These are phyloP conservation scores for Coemansia sp. DNA, from an alignment of 192 early-diverging fungal genomes.

Conservation along the genomic window DNA sequence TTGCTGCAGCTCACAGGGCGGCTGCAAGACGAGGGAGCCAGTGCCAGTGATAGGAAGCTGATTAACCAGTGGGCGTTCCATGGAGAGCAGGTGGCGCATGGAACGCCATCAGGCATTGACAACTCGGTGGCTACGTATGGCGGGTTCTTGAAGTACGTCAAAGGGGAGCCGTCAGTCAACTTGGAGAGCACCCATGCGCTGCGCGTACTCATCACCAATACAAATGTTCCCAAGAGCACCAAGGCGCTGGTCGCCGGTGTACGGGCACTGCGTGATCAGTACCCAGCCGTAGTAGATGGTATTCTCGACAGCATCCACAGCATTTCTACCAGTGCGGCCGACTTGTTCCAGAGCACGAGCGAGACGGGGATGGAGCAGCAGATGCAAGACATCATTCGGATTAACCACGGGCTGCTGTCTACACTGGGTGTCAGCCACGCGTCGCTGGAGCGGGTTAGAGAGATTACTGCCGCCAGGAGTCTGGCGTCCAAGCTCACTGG, in stretches of 20 bases:
- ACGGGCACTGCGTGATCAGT: constrained; percentile 53
- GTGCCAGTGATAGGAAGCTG: constrained; percentile 37
- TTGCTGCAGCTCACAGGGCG: constrained; percentile 62
- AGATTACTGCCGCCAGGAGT: constrained; percentile 59
- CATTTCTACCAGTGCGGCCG: constrained; percentile 49
- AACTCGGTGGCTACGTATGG: constrained; percentile 90
- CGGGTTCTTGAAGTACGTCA: constrained; percentile 73
- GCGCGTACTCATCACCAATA: constrained; percentile 86
- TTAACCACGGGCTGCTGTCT: constrained; percentile 82
- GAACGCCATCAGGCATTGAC: constrained; percentile 93
- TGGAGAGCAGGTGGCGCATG: constrained; percentile 94
- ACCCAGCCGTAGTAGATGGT: constrained; percentile 61
- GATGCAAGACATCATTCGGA: constrained; percentile 62
- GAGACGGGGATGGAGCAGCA: constrained; percentile 12
- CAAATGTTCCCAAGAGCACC: constrained; percentile 87
- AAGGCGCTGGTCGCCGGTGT: constrained; percentile 83
- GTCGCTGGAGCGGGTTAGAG: constrained; percentile 73
- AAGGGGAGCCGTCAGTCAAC: constrained; percentile 55
- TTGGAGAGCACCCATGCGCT: constrained; percentile 62
- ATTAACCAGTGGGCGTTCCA: constrained; percentile 92
- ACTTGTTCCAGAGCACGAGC: constrained; percentile 29
- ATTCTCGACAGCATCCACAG: constrained; percentile 70
- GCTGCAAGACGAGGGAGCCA: constrained; percentile 19
- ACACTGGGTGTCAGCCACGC: constrained; percentile 85
- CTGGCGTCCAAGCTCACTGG: constrained; percentile 92